These are phyloP conservation scores for Moesziomyces parantarcticus DNA, from an alignment of 1,284 basidiomycete species.

Conservation along the genomic window DNA sequence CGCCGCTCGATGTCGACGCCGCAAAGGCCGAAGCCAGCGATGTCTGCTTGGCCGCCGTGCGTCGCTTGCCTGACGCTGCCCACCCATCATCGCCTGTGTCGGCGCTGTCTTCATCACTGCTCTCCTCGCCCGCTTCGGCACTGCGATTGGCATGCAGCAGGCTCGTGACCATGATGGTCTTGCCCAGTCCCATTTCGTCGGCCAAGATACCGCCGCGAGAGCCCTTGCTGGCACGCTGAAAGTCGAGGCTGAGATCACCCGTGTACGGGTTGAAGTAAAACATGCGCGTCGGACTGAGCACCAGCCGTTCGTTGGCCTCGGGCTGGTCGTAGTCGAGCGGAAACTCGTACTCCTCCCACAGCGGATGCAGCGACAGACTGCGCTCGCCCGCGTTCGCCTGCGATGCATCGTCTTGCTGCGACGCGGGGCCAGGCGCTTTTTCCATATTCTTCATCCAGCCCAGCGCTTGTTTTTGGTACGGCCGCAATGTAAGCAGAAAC, in stretches of 20 bases:
- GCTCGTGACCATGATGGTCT: conserved; percentile 94
- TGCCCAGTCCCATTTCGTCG: conserved; percentile 88
- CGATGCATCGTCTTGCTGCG: conserved; percentile 4
- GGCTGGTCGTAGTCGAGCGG: conserved; percentile 53
- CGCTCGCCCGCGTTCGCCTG: conserved; percentile 23
- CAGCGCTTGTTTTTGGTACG: conserved; percentile 93
- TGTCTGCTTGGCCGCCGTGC: conserved; percentile 45
- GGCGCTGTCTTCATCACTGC: conserved; percentile 25
- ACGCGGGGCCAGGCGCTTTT: conserved; percentile 13
- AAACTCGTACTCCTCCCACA: conserved; percentile 85
- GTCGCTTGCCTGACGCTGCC: conserved; percentile 7
- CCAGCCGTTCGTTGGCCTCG: conserved; percentile 39
- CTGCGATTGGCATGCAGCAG: conserved; percentile 81
- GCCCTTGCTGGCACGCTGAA: conserved; percentile 82
- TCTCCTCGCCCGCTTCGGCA: conserved; percentile 30
- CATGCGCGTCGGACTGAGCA: conserved; percentile 35
- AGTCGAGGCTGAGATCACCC: conserved; percentile 90
- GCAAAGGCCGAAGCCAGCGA: conserved; percentile 58
- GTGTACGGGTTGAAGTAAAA: conserved; percentile 69
- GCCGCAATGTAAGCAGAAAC: conserved; percentile 81
- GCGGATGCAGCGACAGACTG: conserved; percentile 78
- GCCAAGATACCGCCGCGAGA: conserved; percentile 88
- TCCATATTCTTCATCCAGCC: conserved; percentile 96
- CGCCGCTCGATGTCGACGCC: conserved; percentile 21
- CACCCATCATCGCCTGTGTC: conserved; percentile 13